These are phyloP conservation scores for Cercospora zeina DNA, from an alignment of 2,329 filamentous ascomycete species.

Conservation along the genomic window DNA sequence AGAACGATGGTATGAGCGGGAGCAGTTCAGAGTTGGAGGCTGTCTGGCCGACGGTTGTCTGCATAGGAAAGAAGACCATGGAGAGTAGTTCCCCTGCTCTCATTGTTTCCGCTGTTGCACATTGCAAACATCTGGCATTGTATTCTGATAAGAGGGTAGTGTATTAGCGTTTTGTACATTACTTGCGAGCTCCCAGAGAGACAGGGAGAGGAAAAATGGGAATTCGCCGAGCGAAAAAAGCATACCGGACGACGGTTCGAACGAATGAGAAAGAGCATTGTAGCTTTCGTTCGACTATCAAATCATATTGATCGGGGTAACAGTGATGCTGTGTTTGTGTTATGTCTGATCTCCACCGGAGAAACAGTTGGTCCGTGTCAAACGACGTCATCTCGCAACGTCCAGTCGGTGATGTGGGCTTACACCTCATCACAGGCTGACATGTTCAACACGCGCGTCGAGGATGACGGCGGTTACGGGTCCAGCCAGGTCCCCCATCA, in stretches of 20 bases:
- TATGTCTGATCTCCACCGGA: background rate
- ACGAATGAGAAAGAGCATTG: background rate
- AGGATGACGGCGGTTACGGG: background rate
- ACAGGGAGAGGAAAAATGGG: background rate
- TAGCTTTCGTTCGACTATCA: background rate
- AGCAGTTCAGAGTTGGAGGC: constrained; percentile 15
- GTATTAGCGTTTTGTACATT: constrained; percentile 9
- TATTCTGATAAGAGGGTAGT: constrained; percentile 1
- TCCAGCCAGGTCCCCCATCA: background rate
- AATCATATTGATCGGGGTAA: too few relatives aligned
- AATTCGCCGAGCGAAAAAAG: constrained; percentile 2
- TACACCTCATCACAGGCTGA: background rate
- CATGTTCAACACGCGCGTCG: constrained; percentile 2
- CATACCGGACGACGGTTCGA: background rate
- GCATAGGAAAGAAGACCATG: constrained; percentile 11
- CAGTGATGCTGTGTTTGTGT: background rate
- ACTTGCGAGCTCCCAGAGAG: constrained; percentile 1
- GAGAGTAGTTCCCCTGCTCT: background rate
- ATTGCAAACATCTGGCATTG: background rate
- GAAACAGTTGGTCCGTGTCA: background rate
- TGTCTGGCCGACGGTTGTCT: constrained; percentile 14
- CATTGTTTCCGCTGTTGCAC: background rate
- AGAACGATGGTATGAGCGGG: constrained; percentile 18
- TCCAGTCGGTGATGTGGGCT: background rate
- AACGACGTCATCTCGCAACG: background rate